These are phyloP conservation scores for Emydomyces testavorans DNA, from an alignment of 2,329 filamentous ascomycete species.

Conservation along the genomic window DNA sequence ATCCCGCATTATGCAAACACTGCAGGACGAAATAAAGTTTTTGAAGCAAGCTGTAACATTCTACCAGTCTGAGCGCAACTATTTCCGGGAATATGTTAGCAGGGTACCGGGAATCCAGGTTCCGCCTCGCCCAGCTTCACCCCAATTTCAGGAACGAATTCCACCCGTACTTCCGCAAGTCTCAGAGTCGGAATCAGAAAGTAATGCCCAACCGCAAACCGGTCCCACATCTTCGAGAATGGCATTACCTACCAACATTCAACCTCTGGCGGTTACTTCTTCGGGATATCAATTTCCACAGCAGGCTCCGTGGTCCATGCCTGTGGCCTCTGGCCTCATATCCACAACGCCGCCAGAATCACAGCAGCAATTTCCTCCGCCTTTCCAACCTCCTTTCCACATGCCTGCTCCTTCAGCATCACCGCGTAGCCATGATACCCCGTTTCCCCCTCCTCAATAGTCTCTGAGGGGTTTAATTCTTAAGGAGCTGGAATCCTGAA, in stretches of 20 bases:
- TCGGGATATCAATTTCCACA: not conserved
- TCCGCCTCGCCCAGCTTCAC: constrained; percentile 15
- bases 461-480: not conserved
- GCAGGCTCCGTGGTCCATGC: not conserved
- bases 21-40: constrained; percentile 27
- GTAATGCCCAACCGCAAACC: constrained; percentile 14
- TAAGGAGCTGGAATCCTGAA: not conserved
- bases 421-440: not conserved
- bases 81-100: constrained; percentile 26
- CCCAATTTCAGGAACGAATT: constrained; percentile 1
- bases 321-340: not conserved
- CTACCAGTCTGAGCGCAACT: constrained; percentile 33
- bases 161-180: not conserved
- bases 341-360: not conserved
- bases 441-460: not conserved
- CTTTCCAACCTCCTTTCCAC: not conserved
- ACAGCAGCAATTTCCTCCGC: not conserved
- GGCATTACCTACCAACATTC: constrained; percentile 2
- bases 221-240: constrained; percentile 5
- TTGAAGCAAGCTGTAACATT: constrained; percentile 18
- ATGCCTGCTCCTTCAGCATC: not conserved
- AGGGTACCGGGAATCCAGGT: constrained; percentile 12
- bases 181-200: constrained; percentile 12
- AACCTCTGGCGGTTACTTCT: constrained; percentile 4
- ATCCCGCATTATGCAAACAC: constrained; percentile 28